A percentile compares a stretch with the other conserved stretches of the same genome.
These are phyloP conservation scores for Penicillium sp. DNA, from an alignment of 2,329 filamentous ascomycete genomes.

Conservation along the genomic window DNA sequence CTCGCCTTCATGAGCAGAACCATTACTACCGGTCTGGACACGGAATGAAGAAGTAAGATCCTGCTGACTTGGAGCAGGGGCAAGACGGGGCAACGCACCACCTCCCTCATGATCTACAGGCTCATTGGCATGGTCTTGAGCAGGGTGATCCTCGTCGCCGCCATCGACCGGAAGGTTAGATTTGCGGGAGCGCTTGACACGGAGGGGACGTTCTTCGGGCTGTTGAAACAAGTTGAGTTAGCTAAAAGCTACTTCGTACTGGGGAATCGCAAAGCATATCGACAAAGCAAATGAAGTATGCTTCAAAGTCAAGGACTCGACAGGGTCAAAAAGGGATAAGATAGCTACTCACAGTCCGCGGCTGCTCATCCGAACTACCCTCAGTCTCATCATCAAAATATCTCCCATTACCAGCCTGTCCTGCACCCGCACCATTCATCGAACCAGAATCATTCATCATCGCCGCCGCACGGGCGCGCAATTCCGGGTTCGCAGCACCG, in stretches of 20 bases:
- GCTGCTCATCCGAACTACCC: conserved; percentile 46
- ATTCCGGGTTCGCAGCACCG: conserved; percentile 32
- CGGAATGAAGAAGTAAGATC: conserved; percentile 41
- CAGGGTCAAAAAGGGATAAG: not conserved
- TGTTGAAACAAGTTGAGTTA: conserved; percentile 17
- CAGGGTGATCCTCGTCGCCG: conserved; percentile 26
- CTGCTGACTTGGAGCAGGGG: conserved; percentile 38
- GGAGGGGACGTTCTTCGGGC: conserved; percentile 50
- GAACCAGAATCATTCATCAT: conserved; percentile 30
- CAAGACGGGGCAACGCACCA: conserved; percentile 34
- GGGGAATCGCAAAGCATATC: not conserved
- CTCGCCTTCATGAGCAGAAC: conserved; percentile 27
- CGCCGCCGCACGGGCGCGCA: conserved; percentile 37
- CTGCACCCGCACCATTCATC: conserved; percentile 24
- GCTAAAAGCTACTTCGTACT: not conserved
- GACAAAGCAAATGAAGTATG: not conserved
- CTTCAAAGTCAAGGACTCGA: not conserved
- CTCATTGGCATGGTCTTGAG: conserved; percentile 23
- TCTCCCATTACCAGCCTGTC: conserved; percentile 21
- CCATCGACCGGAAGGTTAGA: conserved; percentile 30
- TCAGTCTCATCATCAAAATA: conserved; percentile 45
- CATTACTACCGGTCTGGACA: conserved; percentile 31
- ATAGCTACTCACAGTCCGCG: conserved; percentile 38
- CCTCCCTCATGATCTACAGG: conserved; percentile 14
- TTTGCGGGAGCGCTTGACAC: conserved; percentile 45